These are phyloP conservation scores for Emergomyces africanus DNA, from an alignment of 2,329 filamentous ascomycete species.

Conservation along the genomic window DNA sequence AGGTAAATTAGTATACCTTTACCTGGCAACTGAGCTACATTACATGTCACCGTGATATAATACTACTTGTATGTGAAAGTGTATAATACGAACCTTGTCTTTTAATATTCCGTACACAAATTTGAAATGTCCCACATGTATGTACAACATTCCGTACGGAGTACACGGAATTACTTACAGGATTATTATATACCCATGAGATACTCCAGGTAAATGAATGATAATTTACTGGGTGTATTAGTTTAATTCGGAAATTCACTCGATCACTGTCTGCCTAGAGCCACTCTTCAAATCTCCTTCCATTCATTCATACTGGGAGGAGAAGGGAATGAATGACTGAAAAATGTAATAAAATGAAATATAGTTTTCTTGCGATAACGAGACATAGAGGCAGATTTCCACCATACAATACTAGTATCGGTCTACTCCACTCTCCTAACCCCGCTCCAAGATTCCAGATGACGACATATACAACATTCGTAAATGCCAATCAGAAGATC, in stretches of 20 bases:
- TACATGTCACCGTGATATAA: not conserved
- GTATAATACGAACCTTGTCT: not conserved
- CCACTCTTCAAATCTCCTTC: no score
- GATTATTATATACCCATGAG: not conserved
- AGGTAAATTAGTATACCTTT: no score
- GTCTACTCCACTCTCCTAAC: not conserved
- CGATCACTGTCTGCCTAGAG: no score
- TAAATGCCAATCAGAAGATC: not conserved
- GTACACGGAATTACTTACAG: not conserved
- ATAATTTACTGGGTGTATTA: not conserved
- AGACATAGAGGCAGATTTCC: not conserved
- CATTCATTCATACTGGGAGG: no score
- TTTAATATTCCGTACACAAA: no score
- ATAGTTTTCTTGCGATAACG: no score
- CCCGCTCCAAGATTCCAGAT: not conserved
- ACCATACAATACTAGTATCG: not conserved
- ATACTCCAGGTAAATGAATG: not conserved
- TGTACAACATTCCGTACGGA: no score
- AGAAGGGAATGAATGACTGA: no score
- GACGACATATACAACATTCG: not conserved
- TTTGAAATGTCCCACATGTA: not conserved
- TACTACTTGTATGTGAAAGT: not conserved
- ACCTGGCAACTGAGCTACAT: no score
- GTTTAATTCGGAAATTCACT: no score
- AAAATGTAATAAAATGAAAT: no score